Conservation (phyloP, 192 early-diverging fungal genomes). For the Coemansia sp. region DNA sequence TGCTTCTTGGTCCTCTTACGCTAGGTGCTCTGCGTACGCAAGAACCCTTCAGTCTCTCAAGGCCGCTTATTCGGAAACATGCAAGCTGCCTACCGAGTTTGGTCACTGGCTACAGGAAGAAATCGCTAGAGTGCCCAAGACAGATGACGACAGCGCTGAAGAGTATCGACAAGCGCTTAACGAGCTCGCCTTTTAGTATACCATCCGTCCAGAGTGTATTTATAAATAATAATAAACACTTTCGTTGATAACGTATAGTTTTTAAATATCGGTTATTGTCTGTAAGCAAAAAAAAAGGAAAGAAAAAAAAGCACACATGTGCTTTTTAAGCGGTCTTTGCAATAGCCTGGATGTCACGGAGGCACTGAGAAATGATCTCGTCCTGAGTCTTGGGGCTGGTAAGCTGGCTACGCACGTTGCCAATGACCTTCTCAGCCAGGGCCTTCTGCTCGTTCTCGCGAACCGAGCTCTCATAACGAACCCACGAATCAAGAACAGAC, state of each 20-base stretch:
- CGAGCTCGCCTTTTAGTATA: slow-evolving; percentile 9
- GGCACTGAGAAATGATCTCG: slow-evolving; percentile 54
- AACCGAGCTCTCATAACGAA: slow-evolving; percentile 89
- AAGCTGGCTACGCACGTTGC: slow-evolving; percentile 57
- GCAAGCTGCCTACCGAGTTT: slow-evolving; percentile 15
- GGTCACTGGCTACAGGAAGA: slow-evolving; percentile 24
- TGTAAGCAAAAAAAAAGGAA: no score
- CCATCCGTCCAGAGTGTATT: no score
- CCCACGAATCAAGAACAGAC: slow-evolving; percentile 91
- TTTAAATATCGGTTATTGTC: no score
- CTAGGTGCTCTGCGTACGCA: slow-evolving; percentile 23
- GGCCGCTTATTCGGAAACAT: slow-evolving; percentile 16
- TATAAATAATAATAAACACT: no score
- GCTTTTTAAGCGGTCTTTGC: slow-evolving; percentile 36
- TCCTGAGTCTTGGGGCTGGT: slow-evolving; percentile 52
- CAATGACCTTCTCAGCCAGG: slow-evolving; percentile 81
- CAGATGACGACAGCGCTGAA: slow-evolving; percentile 8
- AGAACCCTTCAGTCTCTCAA: slow-evolving; percentile 25
- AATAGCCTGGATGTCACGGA: slow-evolving; percentile 54
- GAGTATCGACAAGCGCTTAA: slow-evolving; percentile 37
- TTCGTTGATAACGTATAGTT: not conserved
- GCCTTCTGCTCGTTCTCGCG: slow-evolving; percentile 93
- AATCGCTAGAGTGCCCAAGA: slow-evolving; percentile 8
- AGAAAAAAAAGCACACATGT: not conserved
- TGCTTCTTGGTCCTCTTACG: not conserved